Percentiles rank a stretch among this genome's conserved stretches.
phyloP scores from a whole-genome alignment of 78 protist species.

The slime mould (Dictyostelium discoideum) region DNA sequence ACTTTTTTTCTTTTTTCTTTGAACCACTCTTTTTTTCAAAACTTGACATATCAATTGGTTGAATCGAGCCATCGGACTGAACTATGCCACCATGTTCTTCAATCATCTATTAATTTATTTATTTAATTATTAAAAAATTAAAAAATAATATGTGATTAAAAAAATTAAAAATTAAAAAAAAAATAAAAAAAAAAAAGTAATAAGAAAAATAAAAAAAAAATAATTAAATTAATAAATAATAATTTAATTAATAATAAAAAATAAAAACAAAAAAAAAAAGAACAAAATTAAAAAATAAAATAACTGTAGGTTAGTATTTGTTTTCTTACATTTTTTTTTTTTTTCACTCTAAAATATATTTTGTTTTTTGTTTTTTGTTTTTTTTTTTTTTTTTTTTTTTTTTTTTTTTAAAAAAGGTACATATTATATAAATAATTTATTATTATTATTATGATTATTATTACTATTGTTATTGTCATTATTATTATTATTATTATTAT shows the following conservation, averaged over 20 bases:
- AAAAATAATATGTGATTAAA: neutral
- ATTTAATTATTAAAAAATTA: neutral
- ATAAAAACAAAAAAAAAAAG: neutral
- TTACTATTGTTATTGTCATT: no score
- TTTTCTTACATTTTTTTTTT: neutral
- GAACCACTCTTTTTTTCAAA: constrained; percentile 1
- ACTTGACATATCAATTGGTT: constrained; percentile 20
- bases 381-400: no score
- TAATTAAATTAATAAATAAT: neutral
- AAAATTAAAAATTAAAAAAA: neutral
- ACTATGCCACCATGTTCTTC: constrained; percentile 15
- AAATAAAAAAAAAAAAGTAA: neutral
- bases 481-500: no score
- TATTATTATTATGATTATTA: no score
- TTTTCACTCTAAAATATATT: neutral
- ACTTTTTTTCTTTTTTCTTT: constrained; percentile 24
- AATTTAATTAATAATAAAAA: neutral
- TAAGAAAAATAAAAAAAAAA: neutral
- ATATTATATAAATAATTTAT: no score
- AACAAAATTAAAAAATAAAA: neutral
- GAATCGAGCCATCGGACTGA: neutral
- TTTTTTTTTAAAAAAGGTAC: neutral
- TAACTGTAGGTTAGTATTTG: neutral
- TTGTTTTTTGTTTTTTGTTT: no score
- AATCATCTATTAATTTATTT: constrained; percentile 7